These are phyloP conservation scores for Talaromyces thailandensis DNA, from an alignment of 495 filamentous ascomycete species.

Conservation along the genomic window DNA sequence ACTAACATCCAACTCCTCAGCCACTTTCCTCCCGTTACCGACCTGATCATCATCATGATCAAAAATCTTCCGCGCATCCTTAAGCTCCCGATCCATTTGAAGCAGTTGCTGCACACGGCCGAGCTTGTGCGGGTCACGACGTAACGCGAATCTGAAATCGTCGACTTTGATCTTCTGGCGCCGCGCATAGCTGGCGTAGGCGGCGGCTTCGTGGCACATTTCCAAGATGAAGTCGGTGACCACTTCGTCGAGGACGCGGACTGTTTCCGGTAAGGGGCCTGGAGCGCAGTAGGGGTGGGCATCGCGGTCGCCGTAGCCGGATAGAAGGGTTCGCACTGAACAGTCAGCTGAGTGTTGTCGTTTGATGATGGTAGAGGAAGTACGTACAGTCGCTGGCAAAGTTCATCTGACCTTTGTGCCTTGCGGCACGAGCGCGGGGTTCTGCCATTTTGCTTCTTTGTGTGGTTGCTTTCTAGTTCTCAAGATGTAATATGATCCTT, in stretches of 20 bases:
- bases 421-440: conserved; percentile 65
- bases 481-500: not conserved
- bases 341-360: not conserved
- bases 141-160: conserved; percentile 88
- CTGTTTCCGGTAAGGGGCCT: conserved; percentile 68
- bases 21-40: conserved; percentile 27
- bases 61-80: conserved; percentile 64
- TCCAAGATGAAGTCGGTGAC: conserved; percentile 85
- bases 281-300: conserved; percentile 32
- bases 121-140: conserved; percentile 73
- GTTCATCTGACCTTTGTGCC: conserved; percentile 85
- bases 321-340: conserved; percentile 72
- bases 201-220: conserved; percentile 79
- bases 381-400: conserved; percentile 70
- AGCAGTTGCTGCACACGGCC: conserved; percentile 85
- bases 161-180: conserved; percentile 96
- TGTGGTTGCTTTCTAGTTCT: conserved; percentile 7
- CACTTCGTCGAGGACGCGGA: conserved; percentile 85
- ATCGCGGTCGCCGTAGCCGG: conserved; percentile 71
- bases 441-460: conserved; percentile 42
- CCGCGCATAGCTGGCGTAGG: conserved; percentile 69
- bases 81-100: conserved; percentile 69
- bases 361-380: not conserved
- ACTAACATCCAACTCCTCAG: conserved; percentile 17
- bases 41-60: conserved; percentile 45